phyloP scores from a whole-genome alignment of 1,284 basidiomycete species.

The Sanguinoderma infundibulare region DNA sequence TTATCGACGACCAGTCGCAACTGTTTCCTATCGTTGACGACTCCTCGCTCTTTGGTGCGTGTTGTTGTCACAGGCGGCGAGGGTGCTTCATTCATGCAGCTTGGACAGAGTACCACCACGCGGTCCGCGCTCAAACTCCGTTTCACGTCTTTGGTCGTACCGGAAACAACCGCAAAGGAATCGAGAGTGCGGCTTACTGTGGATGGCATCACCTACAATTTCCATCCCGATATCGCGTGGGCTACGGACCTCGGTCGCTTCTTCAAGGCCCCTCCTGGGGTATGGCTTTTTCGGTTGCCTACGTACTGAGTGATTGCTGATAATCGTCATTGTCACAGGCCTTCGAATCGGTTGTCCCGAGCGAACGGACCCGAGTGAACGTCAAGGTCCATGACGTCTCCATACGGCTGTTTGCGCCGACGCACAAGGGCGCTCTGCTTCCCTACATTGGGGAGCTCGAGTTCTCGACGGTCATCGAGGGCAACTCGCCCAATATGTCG shows the following conservation, averaged over 20 bases:
- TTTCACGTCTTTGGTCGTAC: conserved; percentile 69
- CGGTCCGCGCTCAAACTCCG: conserved; percentile 66
- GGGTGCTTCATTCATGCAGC: neutral
- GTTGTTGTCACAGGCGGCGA: neutral
- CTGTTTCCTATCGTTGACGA: conserved; percentile 54
- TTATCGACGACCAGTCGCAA: conserved; percentile 40
- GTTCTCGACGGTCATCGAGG: conserved; percentile 74
- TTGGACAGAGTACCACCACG: conserved; percentile 45
- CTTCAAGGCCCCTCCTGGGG: conserved; percentile 86
- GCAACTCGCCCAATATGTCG: conserved; percentile 60
- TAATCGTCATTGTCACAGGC: conserved; percentile 53
- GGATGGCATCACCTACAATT: conserved; percentile 67
- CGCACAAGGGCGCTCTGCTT: conserved; percentile 66
- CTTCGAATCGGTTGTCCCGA: conserved; percentile 93
- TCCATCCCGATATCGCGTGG: conserved; percentile 71
- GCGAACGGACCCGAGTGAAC: conserved; percentile 79
- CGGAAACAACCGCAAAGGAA: conserved; percentile 78
- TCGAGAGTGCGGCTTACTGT: conserved; percentile 73
- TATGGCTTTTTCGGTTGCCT: conserved; percentile 36
- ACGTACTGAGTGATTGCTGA: neutral
- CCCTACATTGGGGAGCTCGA: conserved; percentile 68
- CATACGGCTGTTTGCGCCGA: conserved; percentile 62
- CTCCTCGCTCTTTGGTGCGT: conserved; percentile 59
- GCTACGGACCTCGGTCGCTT: conserved; percentile 68
- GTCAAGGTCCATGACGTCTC: conserved; percentile 76